A percentile compares a stretch with the other conserved stretches of the same genome.
These are phyloP conservation scores for Trichoderma aggressivum DNA, from an alignment of 2,329 filamentous ascomycete species.

Conservation along the genomic window DNA sequence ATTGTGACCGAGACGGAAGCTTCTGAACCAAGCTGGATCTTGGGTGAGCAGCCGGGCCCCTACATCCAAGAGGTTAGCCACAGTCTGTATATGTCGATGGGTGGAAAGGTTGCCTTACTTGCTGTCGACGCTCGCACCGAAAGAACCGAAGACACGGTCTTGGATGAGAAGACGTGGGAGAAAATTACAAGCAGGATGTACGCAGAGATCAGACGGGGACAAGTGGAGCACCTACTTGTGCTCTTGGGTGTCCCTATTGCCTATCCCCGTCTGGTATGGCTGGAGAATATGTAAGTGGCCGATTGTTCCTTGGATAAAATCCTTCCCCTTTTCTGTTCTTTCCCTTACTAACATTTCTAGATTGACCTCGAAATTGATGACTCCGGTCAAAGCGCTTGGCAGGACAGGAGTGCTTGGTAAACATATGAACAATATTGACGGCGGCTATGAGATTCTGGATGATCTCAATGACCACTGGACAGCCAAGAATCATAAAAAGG, in stretches of 20 bases:
- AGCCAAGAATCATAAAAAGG: conserved; percentile 87
- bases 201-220: conserved; percentile 74
- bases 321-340: not conserved
- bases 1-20: conserved; percentile 74
- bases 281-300: conserved; percentile 62
- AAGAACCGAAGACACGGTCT: conserved; percentile 74
- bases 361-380: conserved; percentile 79
- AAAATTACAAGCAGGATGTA: conserved; percentile 83
- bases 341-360: conserved; percentile 40
- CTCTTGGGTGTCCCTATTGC: conserved; percentile 80
- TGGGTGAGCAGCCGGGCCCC: conserved; percentile 76
- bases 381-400: conserved; percentile 83
- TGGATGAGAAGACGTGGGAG: conserved; percentile 79
- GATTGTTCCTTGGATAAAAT: not conserved
- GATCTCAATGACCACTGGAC: conserved; percentile 98
- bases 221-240: conserved; percentile 87
- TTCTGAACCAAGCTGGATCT: conserved; percentile 86
- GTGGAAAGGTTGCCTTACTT: conserved; percentile 73
- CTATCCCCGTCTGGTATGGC: conserved; percentile 70
- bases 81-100: conserved; percentile 81
- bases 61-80: conserved; percentile 86
- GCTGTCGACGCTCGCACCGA: conserved; percentile 92
- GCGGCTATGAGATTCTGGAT: conserved; percentile 85
- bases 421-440: conserved; percentile 85
- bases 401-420: conserved; percentile 75